These are phyloP conservation scores for Graphilbum sp. DNA, from an alignment of 2,329 filamentous ascomycete species.

Conservation along the genomic window DNA sequence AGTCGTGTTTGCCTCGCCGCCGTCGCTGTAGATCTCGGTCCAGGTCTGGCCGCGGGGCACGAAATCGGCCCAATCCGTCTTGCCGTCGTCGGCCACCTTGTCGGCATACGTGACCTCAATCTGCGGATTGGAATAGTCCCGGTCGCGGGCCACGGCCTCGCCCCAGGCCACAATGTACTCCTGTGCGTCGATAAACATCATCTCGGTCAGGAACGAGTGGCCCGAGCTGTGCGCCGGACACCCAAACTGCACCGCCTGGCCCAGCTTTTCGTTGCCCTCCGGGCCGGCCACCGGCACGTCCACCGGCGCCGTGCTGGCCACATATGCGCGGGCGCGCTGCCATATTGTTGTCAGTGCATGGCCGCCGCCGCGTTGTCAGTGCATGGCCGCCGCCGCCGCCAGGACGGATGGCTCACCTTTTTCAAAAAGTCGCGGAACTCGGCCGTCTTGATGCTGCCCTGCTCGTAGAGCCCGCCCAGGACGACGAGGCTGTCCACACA, in stretches of 20 bases:
- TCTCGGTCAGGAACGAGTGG: slow-evolving; percentile 40
- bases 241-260: slow-evolving; percentile 26
- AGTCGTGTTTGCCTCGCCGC: neutral
- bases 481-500: slow-evolving; percentile 32
- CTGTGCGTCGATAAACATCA: slow-evolving; percentile 35
- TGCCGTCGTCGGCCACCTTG: neutral
- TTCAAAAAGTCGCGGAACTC: slow-evolving; percentile 32
- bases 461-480: slow-evolving; percentile 28
- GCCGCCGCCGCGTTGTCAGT: too few species aligned
- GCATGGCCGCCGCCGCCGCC: too few species aligned
- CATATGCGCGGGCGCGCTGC: slow-evolving; percentile 45
- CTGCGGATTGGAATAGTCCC: slow-evolving; percentile 12
- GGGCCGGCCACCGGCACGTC: slow-evolving; percentile 37
- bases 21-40: neutral
- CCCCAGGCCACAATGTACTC: slow-evolving; percentile 14
- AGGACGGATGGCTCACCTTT: slow-evolving; percentile 26
- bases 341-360: slow-evolving; percentile 5
- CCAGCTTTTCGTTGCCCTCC: slow-evolving; percentile 27
- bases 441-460: slow-evolving; percentile 22
- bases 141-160: slow-evolving; percentile 11
- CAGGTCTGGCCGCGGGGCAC: neutral
- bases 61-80: slow-evolving; percentile 2
- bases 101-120: slow-evolving; percentile 10
- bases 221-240: slow-evolving; percentile 58
- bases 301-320: slow-evolving; percentile 32